Base-by-base conservation (phyloP, 805 yeast genomes). In the Diddensiella santjacobensis region DNA sequence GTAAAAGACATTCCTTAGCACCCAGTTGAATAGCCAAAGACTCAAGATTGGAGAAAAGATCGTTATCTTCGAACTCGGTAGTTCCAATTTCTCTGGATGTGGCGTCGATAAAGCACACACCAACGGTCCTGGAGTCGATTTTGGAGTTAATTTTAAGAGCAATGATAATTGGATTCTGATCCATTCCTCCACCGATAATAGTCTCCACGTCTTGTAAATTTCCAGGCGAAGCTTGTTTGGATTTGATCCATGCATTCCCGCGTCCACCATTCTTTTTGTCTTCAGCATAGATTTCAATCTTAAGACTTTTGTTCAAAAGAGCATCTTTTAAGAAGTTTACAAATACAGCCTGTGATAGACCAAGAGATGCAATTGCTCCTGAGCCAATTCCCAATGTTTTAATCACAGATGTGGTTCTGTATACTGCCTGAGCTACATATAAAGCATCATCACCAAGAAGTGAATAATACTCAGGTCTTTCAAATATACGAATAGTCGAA, bases 21-120 rank as follows among this genome's bases (percentile, higher is more conserved):
- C 96, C 96, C 30, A 89, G 70, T 64, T 93, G 99, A 56, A 93
- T 84, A 50, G 90, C 65, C 43, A 89, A 73, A 41, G 95, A 82
- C 64, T 93, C 98, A 53, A 91, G 66, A 61, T 90, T 91, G 1
- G 96, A 82, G 58, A 78, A 89, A 6, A 88, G 73, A 42, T 91
- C 98, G 60, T 87, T 89, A 63, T 93, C 99, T 6, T 77, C 77
- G 54, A 91, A 84, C 62, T 90, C 95, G 15, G 83, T 68, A 44
- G 89, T 68, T 18, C 93, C 89, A 26, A 93, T 72, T 26, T 73
- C 71, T 51, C 78, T 77, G 41, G 77, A 72, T 57, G 81, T 81
- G 33, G 87, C 79, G 62, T 93, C 96, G 24, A 87, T 74, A 59
- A 86, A 85, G 44, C 93, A 77, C 20, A 87, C 78, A 0, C 97